Percentiles rank a stretch among this genome's conserved stretches.
Evolutionary conservation across 2,329 filamentous ascomycete species (phyloP).

Genomic region (Colletotrichum sp.): DNA sequence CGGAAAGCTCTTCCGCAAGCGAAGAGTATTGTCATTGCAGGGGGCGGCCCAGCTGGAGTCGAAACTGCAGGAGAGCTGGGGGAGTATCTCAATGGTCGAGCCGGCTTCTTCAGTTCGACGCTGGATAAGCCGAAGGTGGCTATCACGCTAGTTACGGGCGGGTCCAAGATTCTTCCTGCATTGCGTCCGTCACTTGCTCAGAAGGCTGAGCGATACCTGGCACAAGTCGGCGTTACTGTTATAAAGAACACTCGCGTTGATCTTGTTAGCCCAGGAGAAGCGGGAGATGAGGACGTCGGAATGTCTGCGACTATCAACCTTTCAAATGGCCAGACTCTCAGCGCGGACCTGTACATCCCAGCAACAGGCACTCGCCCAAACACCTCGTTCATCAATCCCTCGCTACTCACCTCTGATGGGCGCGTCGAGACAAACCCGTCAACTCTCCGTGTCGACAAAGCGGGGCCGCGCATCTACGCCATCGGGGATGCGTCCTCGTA

Average conservation of each 20-base stretch:
- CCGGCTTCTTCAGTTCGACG: conserved; percentile 39
- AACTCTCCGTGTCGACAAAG: conserved; percentile 39
- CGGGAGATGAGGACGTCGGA: conserved; percentile 31
- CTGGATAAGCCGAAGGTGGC: conserved; percentile 36
- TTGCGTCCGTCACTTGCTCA: conserved; percentile 41
- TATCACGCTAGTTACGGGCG: conserved; percentile 50
- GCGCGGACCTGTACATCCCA: conserved; percentile 54
- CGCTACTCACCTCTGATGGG: conserved; percentile 36
- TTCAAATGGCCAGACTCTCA: conserved; percentile 38
- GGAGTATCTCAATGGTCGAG: conserved; percentile 53
- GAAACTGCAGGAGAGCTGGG: conserved; percentile 58
- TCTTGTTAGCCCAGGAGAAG: conserved; percentile 30
- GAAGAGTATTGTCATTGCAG: conserved; percentile 50
- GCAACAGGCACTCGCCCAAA: conserved; percentile 47
- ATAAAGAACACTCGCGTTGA: conserved; percentile 44
- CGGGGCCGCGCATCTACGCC: conserved; percentile 45
- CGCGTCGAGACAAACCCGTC: conserved; percentile 40
- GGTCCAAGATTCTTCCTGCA: conserved; percentile 41
- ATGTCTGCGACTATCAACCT: conserved; percentile 40
- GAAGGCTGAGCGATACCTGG: conserved; percentile 45
- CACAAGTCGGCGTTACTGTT: conserved; percentile 50
- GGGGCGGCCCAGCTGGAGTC: conserved; percentile 54
- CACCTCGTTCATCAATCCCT: conserved; percentile 38
- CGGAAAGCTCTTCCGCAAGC: conserved; percentile 41
- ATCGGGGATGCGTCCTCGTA: conserved; percentile 48